Percentiles rank a stretch among this genome's conserved stretches.
Conservation (phyloP, 768 basidiomycete species). For the Cystobasidium ongulense region DNA sequence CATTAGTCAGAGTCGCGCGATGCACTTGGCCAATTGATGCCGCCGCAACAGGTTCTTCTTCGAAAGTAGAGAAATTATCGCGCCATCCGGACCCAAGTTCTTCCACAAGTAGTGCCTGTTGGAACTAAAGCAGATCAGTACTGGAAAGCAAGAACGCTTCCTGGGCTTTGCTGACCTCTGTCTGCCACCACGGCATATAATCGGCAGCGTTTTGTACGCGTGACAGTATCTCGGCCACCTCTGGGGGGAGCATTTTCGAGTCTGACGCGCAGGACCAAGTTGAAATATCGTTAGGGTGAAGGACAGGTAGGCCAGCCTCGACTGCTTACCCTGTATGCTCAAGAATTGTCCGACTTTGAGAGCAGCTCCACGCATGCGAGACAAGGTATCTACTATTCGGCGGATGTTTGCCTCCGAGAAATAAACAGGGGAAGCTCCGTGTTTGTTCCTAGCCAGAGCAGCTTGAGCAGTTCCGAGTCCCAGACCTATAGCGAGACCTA, state of each 20-base stretch:
- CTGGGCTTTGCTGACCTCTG: constrained; percentile 59
- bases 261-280: constrained; percentile 50
- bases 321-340: constrained; percentile 72
- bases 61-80: constrained; percentile 54
- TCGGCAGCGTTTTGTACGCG: constrained; percentile 90
- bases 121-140: neutral
- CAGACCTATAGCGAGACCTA: constrained; percentile 82
- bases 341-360: constrained; percentile 94
- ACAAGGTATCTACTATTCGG: constrained; percentile 81
- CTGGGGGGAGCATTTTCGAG: constrained; percentile 74
- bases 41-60: constrained; percentile 23
- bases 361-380: constrained; percentile 91
- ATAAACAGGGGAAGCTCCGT: neutral
- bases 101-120: constrained; percentile 57
- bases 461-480: constrained; percentile 84
- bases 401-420: constrained; percentile 84
- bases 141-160: constrained; percentile 42
- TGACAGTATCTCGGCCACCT: constrained; percentile 78
- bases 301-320: neutral
- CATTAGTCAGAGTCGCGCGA: constrained; percentile 54
- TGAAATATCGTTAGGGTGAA: neutral
- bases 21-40: constrained; percentile 93
- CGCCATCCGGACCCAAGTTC: constrained; percentile 71
- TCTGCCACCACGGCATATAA: constrained; percentile 98
- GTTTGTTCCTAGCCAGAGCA: constrained; percentile 51